Evolutionary conservation across 2,329 filamentous ascomycete species (phyloP).

Genomic region (Epichloe aotearoae): DNA sequence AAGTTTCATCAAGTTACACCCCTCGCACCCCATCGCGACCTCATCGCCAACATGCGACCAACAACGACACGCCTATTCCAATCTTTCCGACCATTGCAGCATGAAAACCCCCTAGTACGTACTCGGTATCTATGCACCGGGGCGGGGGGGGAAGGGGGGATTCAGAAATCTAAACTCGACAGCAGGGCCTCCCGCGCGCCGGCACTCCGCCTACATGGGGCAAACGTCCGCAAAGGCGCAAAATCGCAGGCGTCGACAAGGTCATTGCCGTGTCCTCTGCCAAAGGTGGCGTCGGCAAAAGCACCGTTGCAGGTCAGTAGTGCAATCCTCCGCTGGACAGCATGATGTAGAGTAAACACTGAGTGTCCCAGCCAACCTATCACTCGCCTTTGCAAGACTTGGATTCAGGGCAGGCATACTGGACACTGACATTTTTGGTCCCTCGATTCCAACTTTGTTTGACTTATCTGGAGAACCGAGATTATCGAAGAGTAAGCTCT

Average conservation of each 20-base stretch:
- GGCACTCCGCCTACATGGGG: conserved; percentile 45
- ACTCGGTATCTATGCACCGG: not conserved
- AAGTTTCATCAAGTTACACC: not conserved
- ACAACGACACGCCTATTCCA: conserved; percentile 24
- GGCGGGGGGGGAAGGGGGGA: rapidly evolving
- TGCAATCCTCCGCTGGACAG: too few relatives aligned
- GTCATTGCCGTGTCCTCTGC: conserved; percentile 95
- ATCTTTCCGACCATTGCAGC: conserved; percentile 24
- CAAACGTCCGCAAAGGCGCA: conserved; percentile 66
- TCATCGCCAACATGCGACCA: conserved; percentile 22
- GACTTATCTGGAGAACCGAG: conserved; percentile 69
- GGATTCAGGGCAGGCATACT: conserved; percentile 78
- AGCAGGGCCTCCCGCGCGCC: conserved; percentile 69
- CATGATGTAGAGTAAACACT: too few relatives aligned
- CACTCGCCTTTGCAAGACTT: conserved; percentile 69
- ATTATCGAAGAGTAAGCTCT: conserved; percentile 52
- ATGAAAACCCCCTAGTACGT: conserved; percentile 85
- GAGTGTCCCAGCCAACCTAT: conserved; percentile 53
- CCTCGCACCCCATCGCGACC: not conserved
- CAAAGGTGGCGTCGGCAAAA: conserved; percentile 97
- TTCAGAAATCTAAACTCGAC: not conserved
- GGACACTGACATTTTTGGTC: conserved; percentile 94
- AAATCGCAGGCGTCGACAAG: conserved; percentile 74
- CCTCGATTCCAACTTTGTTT: conserved; percentile 82
- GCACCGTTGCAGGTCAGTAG: conserved; percentile 64